Conservation (phyloP, 257 asterid genomes). For the Capsicum chinense region DNA sequence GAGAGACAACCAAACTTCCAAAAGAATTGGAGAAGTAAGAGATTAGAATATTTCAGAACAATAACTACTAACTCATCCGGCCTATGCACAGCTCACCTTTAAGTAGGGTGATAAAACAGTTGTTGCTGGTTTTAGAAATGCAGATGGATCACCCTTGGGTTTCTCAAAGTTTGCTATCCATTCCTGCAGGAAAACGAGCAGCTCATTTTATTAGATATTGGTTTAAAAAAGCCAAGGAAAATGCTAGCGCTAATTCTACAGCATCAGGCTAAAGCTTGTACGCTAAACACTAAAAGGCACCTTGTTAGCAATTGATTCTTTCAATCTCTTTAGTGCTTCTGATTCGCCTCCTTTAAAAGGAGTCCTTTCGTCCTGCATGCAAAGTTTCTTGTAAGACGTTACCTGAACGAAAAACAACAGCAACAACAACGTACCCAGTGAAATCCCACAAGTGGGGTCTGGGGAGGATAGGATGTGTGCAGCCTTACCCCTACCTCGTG, state of each 20-base stretch:
- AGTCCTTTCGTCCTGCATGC: slow-evolving; percentile 63
- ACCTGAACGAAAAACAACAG: too few relatives aligned
- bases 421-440: too few relatives aligned
- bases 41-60: slow-evolving; percentile 38
- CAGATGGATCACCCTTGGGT: slow-evolving; percentile 96
- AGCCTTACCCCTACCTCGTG: too few relatives aligned
- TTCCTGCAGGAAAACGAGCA: slow-evolving; percentile 54
- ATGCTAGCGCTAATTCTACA: background rate
- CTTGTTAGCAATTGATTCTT: slow-evolving; percentile 71
- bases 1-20: slow-evolving; percentile 97
- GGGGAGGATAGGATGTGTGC: too few relatives aligned
- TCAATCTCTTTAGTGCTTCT: slow-evolving; percentile 83
- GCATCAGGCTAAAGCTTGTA: background rate
- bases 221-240: background rate
- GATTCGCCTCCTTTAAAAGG: slow-evolving; percentile 96
- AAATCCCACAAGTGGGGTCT: too few relatives aligned
- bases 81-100: slow-evolving; percentile 59
- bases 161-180: slow-evolving; percentile 97
- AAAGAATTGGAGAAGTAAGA: slow-evolving; percentile 43
- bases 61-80: slow-evolving; percentile 19
- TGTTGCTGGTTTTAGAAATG: slow-evolving; percentile 85
- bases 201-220: slow-evolving; percentile 11
- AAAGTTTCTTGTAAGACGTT: slow-evolving; percentile 25
- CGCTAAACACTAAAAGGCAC: slow-evolving; percentile 38
- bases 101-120: slow-evolving; percentile 91